Evolutionary conservation across 2,329 filamentous ascomycete species (phyloP), one percentile per base, ranked within the genome.

Genomic region (Fusarium hostae): DNA sequence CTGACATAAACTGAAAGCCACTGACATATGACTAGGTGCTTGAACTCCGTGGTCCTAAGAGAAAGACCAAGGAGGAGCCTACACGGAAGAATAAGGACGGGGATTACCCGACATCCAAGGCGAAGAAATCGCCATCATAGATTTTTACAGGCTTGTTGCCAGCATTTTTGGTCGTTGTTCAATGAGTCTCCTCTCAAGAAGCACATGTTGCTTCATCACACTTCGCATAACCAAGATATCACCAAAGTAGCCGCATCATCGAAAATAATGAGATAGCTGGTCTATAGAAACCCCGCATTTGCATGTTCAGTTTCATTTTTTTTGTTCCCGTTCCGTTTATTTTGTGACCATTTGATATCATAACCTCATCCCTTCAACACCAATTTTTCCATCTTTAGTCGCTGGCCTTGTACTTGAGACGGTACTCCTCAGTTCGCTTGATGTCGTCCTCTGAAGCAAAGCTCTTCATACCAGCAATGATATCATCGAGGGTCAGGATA

Each of bases 401-500:
- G 57, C 82, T 88, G 24, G 89, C 87, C 80, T 87, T 89, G 80
- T 90, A 92, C 82, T 88, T 88, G 48, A 81, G 81, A 60, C 92
- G 89, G 81, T 97, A 97, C 79, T 90, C 92, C 82, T 93, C 89
- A 79, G 94, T 91, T 66, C 86, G 86, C 82, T 86, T 84, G 71
- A 92, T 85, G 71, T 94, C 88, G 37, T 89, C 86, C 51, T 87
- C 86, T 3, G 88, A 87, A 44, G 89, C 90, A 73, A 89, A 84
- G 45, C 85, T 85, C 78, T 88, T 88, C 80, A 93, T 84, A 15
- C 91, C 91, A 59, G 87, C 86, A 74, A 95, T 91, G 75, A 98
- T 90, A 81, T 98, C 94, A 77, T 94, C 89, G 72, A 98, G 86
- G 44, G 91, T 95, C 76, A 97, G 81, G 73, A 98, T 96, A 22